These are phyloP conservation scores for Russula compacta DNA, from an alignment of 768 basidiomycete species.

Conservation along the genomic window DNA sequence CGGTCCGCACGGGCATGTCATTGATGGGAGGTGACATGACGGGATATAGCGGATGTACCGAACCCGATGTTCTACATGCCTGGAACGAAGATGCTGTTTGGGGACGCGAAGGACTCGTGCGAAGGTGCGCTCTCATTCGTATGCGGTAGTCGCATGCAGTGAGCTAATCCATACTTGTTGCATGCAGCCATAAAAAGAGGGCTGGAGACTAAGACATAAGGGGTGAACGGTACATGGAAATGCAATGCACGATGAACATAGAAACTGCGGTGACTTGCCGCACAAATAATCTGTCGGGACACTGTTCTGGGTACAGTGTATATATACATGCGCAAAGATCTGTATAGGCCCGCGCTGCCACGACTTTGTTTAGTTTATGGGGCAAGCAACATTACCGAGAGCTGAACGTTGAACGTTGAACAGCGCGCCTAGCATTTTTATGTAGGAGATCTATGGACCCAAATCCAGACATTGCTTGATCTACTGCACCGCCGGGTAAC, in stretches of 20 bases:
- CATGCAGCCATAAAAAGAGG: constrained; percentile 28
- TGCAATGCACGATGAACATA: not conserved
- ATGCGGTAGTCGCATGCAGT: not conserved
- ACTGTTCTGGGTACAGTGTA: not conserved
- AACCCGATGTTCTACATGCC: constrained; percentile 94
- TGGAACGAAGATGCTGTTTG: constrained; percentile 84
- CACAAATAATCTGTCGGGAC: not conserved
- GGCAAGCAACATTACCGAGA: too few species aligned
- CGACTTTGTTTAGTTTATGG: too few species aligned
- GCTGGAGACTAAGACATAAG: constrained; percentile 20
- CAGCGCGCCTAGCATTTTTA: too few species aligned
- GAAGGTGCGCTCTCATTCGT: constrained; percentile 44
- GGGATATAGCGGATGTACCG: constrained; percentile 65
- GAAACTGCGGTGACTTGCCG: not conserved
- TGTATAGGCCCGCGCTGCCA: not conserved
- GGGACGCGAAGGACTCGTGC: constrained; percentile 85
- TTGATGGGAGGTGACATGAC: not conserved
- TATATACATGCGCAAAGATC: not conserved
- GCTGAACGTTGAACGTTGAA: too few species aligned
- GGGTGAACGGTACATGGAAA: constrained; percentile 11
- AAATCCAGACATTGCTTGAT: too few species aligned
- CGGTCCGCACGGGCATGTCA: not conserved
- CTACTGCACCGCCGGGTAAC: too few species aligned
- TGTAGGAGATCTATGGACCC: too few species aligned
- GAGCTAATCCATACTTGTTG: not conserved